Percentiles rank a stretch among this genome's conserved stretches.
These are phyloP conservation scores for Colletotrichum sidae DNA, from an alignment of 2,329 filamentous ascomycete genomes.

Conservation along the genomic window DNA sequence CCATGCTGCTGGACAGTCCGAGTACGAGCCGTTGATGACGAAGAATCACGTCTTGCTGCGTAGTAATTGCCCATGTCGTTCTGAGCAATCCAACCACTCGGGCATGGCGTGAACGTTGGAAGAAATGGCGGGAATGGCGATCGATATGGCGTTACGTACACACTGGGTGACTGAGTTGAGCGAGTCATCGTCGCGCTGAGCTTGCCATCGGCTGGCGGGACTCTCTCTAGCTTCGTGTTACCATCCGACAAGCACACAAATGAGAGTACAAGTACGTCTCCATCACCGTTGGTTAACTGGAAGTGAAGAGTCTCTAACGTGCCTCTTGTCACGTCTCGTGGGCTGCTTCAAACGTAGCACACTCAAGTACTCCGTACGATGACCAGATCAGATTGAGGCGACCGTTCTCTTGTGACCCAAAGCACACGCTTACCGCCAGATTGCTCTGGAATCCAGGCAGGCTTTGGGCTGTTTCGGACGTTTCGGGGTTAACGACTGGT, in stretches of 20 bases:
- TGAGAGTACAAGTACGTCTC: neutral
- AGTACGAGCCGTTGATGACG: neutral
- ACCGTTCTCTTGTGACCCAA: no score
- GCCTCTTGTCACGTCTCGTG: no score
- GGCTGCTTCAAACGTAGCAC: no score
- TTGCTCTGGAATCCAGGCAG: no score
- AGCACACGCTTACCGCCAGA: no score
- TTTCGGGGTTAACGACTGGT: no score
- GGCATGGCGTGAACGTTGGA: slow-evolving; percentile 7
- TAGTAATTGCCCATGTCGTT: neutral
- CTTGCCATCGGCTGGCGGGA: no score
- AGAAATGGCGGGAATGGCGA: slow-evolving; percentile 11
- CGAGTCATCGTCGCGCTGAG: no score
- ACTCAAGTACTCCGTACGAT: no score
- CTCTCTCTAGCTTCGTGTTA: no score
- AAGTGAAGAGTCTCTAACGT: neutral
- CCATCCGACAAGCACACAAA: slow-evolving; percentile 9
- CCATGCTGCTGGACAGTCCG: neutral
- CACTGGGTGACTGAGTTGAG: neutral
- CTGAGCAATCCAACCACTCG: neutral
- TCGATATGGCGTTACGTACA: slow-evolving; percentile 4
- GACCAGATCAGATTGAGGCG: no score
- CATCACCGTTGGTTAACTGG: neutral
- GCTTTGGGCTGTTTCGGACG: no score
- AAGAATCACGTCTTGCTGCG: slow-evolving; percentile 6